phyloP scores from a whole-genome alignment of 768 basidiomycete species.

The Auriscalpium microsporum region DNA sequence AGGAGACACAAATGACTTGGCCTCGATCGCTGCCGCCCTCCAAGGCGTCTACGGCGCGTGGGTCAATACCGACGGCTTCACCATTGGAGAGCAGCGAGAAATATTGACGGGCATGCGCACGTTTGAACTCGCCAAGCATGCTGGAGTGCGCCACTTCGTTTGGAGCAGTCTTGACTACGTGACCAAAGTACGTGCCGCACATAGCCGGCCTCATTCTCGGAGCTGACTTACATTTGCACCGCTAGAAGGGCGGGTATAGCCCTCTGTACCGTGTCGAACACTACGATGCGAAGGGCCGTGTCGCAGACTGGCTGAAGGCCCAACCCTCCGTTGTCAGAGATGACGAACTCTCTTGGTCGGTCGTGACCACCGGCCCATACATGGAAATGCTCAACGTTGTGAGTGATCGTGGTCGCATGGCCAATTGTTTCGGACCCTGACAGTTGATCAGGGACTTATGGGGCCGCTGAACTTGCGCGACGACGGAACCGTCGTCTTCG shows the following conservation, averaged over 20 bases:
- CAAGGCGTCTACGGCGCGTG: constrained; percentile 2
- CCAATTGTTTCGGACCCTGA: not conserved
- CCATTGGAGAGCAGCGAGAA: constrained; percentile 20
- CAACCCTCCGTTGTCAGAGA: constrained; percentile 26
- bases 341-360: constrained; percentile 24
- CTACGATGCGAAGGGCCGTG: constrained; percentile 31
- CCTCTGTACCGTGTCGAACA: constrained; percentile 28
- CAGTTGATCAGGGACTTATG: constrained; percentile 9
- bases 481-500: constrained; percentile 22
- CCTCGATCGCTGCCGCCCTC: not conserved
- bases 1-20: constrained; percentile 9
- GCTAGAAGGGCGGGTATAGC: constrained; percentile 9
- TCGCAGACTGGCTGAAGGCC: constrained; percentile 26
- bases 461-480: constrained; percentile 16
- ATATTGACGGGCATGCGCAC: constrained; percentile 30
- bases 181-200: constrained; percentile 21
- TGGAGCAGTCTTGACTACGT: constrained; percentile 32
- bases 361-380: constrained; percentile 30
- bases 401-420: not conserved
- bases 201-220: not conserved
- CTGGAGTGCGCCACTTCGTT: constrained; percentile 27
- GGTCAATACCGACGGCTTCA: not conserved
- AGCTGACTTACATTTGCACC: constrained; percentile 7
- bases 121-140: constrained; percentile 28
- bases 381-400: constrained; percentile 33